phyloP scores from a whole-genome alignment of 2,329 filamentous ascomycete genomes.

The Colletotrichum ledebouriae region DNA sequence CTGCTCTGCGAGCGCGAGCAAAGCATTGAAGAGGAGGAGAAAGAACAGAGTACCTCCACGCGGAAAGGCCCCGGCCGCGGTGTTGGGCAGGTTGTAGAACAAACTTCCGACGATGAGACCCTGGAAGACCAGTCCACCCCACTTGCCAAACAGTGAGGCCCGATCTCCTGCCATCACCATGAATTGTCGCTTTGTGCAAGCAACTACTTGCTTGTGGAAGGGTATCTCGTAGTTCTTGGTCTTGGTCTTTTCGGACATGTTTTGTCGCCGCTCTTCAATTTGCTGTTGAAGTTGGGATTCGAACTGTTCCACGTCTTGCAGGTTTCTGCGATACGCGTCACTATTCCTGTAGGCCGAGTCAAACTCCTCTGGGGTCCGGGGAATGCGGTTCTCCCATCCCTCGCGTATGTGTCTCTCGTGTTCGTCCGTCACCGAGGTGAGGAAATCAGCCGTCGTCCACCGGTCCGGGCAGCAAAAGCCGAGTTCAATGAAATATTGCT shows the following conservation, averaged over 20 bases:
- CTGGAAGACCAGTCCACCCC: slow-evolving; percentile 51
- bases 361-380: slow-evolving; percentile 74
- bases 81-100: slow-evolving; percentile 50
- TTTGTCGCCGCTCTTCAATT: slow-evolving; percentile 55
- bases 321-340: slow-evolving; percentile 55
- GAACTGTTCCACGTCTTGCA: slow-evolving; percentile 66
- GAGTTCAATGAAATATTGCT: slow-evolving; percentile 76
- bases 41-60: slow-evolving; percentile 74
- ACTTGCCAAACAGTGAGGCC: slow-evolving; percentile 51
- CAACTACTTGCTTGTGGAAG: slow-evolving; percentile 63
- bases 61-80: slow-evolving; percentile 66
- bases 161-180: slow-evolving; percentile 53
- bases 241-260: slow-evolving; percentile 52
- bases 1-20: slow-evolving; percentile 72
- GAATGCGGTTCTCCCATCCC: slow-evolving; percentile 60
- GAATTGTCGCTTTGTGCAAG: slow-evolving; percentile 56
- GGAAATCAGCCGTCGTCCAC: slow-evolving; percentile 80
- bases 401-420: slow-evolving; percentile 65
- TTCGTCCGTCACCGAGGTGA: slow-evolving; percentile 79
- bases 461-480: slow-evolving; percentile 80
- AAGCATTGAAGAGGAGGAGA: slow-evolving; percentile 72
- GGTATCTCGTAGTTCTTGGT: slow-evolving; percentile 67
- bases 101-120: slow-evolving; percentile 51
- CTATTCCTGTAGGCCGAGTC: slow-evolving; percentile 65
- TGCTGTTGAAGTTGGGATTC: slow-evolving; percentile 64